phyloP scores from a whole-genome alignment of 345 rosid species.

The Pistacia atlantica region DNA sequence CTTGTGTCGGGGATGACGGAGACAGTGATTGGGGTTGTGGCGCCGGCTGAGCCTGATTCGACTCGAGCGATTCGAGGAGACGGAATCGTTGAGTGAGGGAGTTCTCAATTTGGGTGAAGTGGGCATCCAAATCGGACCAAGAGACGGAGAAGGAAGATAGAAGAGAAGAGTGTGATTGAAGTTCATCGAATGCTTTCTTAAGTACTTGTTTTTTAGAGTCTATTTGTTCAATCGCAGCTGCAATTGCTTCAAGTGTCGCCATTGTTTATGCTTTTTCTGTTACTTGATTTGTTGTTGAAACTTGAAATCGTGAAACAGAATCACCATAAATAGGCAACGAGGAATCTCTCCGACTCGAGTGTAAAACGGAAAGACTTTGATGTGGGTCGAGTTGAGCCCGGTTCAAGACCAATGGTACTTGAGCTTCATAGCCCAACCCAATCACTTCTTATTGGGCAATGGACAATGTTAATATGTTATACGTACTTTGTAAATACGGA shows the following conservation, averaged over 20 bases:
- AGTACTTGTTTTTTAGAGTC: slow-evolving; percentile 56
- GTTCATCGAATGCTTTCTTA: slow-evolving; percentile 66
- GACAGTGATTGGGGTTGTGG: not conserved
- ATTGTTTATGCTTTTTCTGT: slow-evolving; percentile 10
- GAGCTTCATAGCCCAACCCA: too few relatives aligned
- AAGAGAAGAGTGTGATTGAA: slow-evolving; percentile 51
- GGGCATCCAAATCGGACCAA: slow-evolving; percentile 76
- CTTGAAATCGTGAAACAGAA: too few relatives aligned
- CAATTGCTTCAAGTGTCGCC: slow-evolving; percentile 45
- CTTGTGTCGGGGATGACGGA: not conserved
- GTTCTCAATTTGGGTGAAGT: slow-evolving; percentile 54
- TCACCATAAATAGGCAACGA: not conserved
- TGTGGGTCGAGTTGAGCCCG: too few relatives aligned
- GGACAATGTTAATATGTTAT: too few relatives aligned
- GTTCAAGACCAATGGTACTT: too few relatives aligned
- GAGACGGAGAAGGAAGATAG: slow-evolving; percentile 51
- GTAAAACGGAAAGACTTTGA: too few relatives aligned
- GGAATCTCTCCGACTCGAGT: too few relatives aligned
- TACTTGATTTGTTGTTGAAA: not conserved
- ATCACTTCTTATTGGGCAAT: too few relatives aligned
- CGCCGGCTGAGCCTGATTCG: not conserved
- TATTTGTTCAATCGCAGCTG: slow-evolving; percentile 52
- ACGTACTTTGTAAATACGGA: too few relatives aligned
- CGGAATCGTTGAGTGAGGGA: slow-evolving; percentile 47
- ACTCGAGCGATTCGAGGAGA: slow-evolving; percentile 45